Evolutionary conservation across 768 basidiomycete species (phyloP), one percentile per base, ranked within the genome.

Genomic region (Tricholoma saponaceum): DNA sequence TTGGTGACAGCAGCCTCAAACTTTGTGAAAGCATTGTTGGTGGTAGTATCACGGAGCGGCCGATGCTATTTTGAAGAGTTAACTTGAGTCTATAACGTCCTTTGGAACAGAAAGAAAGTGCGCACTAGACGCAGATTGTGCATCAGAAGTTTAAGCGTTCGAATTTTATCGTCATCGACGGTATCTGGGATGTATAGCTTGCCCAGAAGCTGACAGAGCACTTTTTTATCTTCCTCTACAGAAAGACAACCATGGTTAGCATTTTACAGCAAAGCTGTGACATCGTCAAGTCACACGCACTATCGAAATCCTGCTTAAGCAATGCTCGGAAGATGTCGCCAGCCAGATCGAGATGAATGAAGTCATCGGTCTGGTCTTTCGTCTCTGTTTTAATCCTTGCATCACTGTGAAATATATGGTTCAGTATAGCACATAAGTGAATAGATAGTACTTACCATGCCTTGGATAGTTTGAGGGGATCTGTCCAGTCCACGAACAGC

Each of bases 401-500:
- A 60, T 62, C 51, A 53, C 66, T 57, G 64, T 64, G 32, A 37
- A 35, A 9, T 25, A n/a, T 55, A 46, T 18, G 18, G 4, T 13
- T 30, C 6, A 50, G 23, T 30, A 49, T 18, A 16, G 12, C 2
- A 6, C 30, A 47, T 3, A n/a, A 13, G 25, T 46, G 26, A n/a
- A 4, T 23, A 13, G n/a, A 18, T 23, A 28, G 37, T 9, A 57
- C 65, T 44, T 32, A 63, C 58, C 60, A 35, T 16, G 35, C 72
- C 77, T 64, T 56, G 78, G 78, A 74, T 33, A 81, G 74, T 60
- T 83, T 85, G 57, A 78, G 73, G 0, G 88, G 88, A 68, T 91
- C 85, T 4, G 87, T 89, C 87, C 89, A 90, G 55, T 90, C 87
- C 10, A 84, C 72, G 63, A 91, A 81, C 78, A 90, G 81, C 18